phyloP scores from a whole-genome alignment of 306 rosid genomes.

The Casuarina equisetifolia region DNA sequence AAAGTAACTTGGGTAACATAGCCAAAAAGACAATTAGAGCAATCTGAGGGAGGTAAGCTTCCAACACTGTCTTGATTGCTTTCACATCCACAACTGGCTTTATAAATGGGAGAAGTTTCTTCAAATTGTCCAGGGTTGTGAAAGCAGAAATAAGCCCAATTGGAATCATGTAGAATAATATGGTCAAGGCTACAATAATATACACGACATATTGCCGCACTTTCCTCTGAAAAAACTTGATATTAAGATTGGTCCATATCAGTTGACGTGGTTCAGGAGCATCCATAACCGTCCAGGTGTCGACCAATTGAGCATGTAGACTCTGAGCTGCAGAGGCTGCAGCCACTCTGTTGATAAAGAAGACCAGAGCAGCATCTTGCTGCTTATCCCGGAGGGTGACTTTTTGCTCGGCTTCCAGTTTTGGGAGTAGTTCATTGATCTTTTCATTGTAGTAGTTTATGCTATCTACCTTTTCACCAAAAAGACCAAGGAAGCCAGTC shows the following conservation, averaged over 20 bases:
- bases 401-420: conserved; percentile 83
- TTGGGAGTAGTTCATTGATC: conserved; percentile 50
- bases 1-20: conserved; percentile 74
- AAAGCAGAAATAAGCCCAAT: conserved; percentile 66
- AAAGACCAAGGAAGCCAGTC: conserved; percentile 76
- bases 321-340: conserved; percentile 95
- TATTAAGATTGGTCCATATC: conserved; percentile 76
- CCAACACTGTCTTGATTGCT: conserved; percentile 62
- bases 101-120: conserved; percentile 69
- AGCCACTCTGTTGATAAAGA: conserved; percentile 62
- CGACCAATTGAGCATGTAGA: conserved; percentile 73
- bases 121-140: conserved; percentile 67
- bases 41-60: conserved; percentile 91
- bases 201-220: conserved; percentile 70
- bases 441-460: conserved; percentile 62
- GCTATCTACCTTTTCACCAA: conserved; percentile 81
- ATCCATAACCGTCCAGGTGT: conserved; percentile 62
- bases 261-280: conserved; percentile 82
- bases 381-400: conserved; percentile 85
- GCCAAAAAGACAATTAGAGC: conserved; percentile 81
- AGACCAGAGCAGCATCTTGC: conserved; percentile 67
- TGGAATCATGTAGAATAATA: conserved; percentile 82
- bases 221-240: conserved; percentile 56
- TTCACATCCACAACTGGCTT: conserved; percentile 43
- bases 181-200: conserved; percentile 58